Evolutionary conservation across 108 stramenopile genomes (phyloP).

Genomic region (Fragilaria radians): DNA sequence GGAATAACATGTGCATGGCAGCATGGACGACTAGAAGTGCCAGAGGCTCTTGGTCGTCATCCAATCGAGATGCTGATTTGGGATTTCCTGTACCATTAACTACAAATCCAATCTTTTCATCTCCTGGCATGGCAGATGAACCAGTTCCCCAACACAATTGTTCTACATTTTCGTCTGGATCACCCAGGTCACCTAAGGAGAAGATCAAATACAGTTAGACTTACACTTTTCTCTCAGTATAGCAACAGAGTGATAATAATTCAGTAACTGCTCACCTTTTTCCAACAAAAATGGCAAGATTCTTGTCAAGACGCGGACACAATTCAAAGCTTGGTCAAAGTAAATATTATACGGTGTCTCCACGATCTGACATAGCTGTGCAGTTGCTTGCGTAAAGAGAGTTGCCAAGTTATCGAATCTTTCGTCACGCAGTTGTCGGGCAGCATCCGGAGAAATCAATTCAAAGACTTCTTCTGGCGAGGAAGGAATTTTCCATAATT

Average conservation of each 20-base stretch:
- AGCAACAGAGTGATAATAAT: not conserved
- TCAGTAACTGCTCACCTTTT: conserved; percentile 38
- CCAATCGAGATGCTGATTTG: too few relatives aligned
- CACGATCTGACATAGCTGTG: conserved; percentile 93
- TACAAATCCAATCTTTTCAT: conserved; percentile 51
- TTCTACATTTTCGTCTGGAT: conserved; percentile 69
- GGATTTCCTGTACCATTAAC: conserved; percentile 19
- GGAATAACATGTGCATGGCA: conserved; percentile 90
- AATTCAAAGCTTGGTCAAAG: conserved; percentile 90
- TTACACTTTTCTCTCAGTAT: not conserved
- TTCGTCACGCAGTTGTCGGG: conserved; percentile 58
- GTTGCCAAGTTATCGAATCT: conserved; percentile 81
- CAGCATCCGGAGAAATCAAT: conserved; percentile 67
- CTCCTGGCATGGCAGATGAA: conserved; percentile 19
- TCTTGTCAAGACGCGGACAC: conserved; percentile 86
- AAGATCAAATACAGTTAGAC: not conserved
- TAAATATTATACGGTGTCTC: conserved; percentile 94
- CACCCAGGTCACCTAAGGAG: conserved; percentile 63
- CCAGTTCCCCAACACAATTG: conserved; percentile 76
- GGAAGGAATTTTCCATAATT: conserved; percentile 86
- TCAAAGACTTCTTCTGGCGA: conserved; percentile 87
- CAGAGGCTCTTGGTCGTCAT: conserved; percentile 81
- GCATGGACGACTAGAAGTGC: conserved; percentile 88
- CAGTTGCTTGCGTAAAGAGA: conserved; percentile 88
- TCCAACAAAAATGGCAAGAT: conserved; percentile 89